Base-by-base conservation (phyloP, 495 filamentous ascomycete species). In the Talaromyces ruber region DNA sequence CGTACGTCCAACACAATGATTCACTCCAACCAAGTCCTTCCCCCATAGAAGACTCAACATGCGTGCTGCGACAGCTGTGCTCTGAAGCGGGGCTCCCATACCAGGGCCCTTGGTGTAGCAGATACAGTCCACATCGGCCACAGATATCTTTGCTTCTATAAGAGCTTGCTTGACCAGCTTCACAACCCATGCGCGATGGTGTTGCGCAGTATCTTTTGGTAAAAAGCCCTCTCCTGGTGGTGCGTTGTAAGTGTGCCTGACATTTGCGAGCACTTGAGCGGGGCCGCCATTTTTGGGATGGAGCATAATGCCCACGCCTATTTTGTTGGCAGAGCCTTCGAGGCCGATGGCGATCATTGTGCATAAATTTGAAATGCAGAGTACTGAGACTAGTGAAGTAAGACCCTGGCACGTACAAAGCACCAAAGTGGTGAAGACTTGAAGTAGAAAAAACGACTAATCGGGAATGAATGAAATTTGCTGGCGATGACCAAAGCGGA, bases 281-380 rank as follows among this genome's bases (percentile, higher is more conserved):
- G 83, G 79, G 60, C 79, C 80, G 24, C 80, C 80, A 64, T 79
- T 73, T 6, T 82, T 74, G 62, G 86, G 85, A 78, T 98, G 95
- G 29, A 82, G 81, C 73, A 98, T 97, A 34, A 98, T 80, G 70
- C 94, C 94, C 60, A 98, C 87, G 66, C 94, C 94, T 55, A 98
- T 82, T 73, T 98, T 98, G 81, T 98, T 98, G 76, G 94, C 94
- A 53, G 91, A 96, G 71, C 94, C 93, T 79, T 98, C 94, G 70
- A 95, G 90, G 54, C 95, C 95, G 68, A 98, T 84, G 60, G 91
- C 86, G 62, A 98, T 90, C 86, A 88, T 88, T 64, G 8, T 21
- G 32, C 4, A 4, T 2, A 2, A 37, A 3, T 6, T 32, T 4
- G 30, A 32, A 32, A 32, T n/a, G 30, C 30, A 32, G 9, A 9